phyloP scores from a whole-genome alignment of 805 yeast species.

The Candida dajiaensis region DNA sequence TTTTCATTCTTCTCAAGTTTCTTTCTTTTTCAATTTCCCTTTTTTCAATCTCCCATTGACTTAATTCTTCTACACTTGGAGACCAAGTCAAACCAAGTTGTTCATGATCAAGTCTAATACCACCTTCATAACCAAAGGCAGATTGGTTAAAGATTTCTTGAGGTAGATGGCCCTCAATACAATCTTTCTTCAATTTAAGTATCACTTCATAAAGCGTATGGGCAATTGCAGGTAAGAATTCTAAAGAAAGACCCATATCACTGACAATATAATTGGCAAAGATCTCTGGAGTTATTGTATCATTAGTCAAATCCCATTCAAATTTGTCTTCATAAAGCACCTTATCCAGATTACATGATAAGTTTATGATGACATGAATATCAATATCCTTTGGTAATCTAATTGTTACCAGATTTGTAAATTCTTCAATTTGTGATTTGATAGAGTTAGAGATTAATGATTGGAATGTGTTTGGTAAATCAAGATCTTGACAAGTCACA shows the following conservation, averaged over 20 bases:
- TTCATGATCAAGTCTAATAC: constrained; percentile 69
- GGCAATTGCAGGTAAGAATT: constrained; percentile 85
- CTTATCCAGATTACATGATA: constrained; percentile 78
- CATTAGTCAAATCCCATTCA: constrained; percentile 79
- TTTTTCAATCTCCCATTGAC: constrained; percentile 90
- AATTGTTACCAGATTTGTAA: constrained; percentile 53
- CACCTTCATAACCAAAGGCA: constrained; percentile 56
- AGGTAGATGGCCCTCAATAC: constrained; percentile 60
- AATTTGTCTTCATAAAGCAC: constrained; percentile 85
- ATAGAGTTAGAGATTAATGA: constrained; percentile 63
- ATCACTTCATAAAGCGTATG: constrained; percentile 80
- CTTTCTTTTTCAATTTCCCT: constrained; percentile 94
- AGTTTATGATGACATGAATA: constrained; percentile 70
- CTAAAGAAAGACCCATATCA: constrained; percentile 79
- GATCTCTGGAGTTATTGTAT: constrained; percentile 53
- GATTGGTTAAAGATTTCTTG: constrained; percentile 50
- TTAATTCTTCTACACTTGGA: constrained; percentile 79
- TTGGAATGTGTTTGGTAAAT: constrained; percentile 62
- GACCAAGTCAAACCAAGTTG: constrained; percentile 79
- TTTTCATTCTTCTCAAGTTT: constrained; percentile 82
- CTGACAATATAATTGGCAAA: constrained; percentile 79
- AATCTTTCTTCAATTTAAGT: constrained; percentile 71
- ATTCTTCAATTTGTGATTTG: constrained; percentile 75
- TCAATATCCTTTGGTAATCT: constrained; percentile 62
- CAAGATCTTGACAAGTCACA: constrained; percentile 77